Conservation (phyloP, 805 yeast species). For the Ogataea minuta region DNA sequence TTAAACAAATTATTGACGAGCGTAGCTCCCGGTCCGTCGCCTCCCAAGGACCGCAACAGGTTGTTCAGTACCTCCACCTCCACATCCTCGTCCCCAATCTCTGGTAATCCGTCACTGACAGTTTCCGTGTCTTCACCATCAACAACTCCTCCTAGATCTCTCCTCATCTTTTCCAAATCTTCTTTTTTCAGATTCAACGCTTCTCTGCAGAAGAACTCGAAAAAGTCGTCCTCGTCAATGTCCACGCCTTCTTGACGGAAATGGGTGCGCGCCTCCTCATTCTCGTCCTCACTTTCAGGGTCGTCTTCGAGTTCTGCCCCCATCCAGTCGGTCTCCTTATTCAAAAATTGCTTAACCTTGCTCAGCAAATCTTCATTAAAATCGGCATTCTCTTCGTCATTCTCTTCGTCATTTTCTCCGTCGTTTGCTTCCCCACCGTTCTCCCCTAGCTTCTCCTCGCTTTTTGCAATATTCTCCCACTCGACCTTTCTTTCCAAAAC, state of each 20-base stretch:
- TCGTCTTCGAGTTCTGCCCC: slow-evolving; percentile 20
- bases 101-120: neutral
- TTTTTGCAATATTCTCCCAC: slow-evolving; percentile 18
- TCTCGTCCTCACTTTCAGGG: slow-evolving; percentile 23
- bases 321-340: slow-evolving; percentile 10
- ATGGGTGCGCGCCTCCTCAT: slow-evolving; percentile 21
- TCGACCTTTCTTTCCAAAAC: slow-evolving; percentile 22
- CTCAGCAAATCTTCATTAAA: slow-evolving; percentile 25
- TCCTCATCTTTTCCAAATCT: slow-evolving; percentile 39
- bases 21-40: slow-evolving; percentile 15
- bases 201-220: slow-evolving; percentile 58
- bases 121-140: slow-evolving; percentile 1
- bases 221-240: slow-evolving; percentile 67
- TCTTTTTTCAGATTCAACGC: slow-evolving; percentile 49
- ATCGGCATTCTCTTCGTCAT: slow-evolving; percentile 1
- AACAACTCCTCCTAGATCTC: neutral
- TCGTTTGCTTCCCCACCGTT: neutral
- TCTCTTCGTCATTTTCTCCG: neutral
- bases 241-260: slow-evolving; percentile 37
- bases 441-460: slow-evolving; percentile 1
- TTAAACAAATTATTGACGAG: slow-evolving; percentile 6
- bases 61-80: slow-evolving; percentile 8
- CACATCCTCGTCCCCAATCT: slow-evolving; percentile 4
- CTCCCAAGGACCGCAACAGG: slow-evolving; percentile 11
- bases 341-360: slow-evolving; percentile 25